Evolutionary conservation across 768 basidiomycete genomes (phyloP).

Genomic region (Cystoderma amianthinum): DNA sequence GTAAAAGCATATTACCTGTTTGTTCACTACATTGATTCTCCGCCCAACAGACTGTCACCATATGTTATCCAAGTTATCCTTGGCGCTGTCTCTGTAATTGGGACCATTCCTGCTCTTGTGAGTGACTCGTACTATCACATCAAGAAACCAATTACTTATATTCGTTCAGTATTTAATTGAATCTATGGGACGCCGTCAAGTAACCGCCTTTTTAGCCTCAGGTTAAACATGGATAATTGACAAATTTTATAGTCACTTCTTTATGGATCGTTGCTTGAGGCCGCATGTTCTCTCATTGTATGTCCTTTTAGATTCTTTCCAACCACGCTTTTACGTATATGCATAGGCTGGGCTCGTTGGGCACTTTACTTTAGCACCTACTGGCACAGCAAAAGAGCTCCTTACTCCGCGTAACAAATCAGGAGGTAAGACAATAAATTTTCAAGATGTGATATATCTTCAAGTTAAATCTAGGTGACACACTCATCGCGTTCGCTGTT

Average conservation of each 20-base stretch:
- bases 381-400: conserved; percentile 34
- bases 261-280: conserved; percentile 55
- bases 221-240: neutral
- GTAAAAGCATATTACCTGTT: conserved; percentile 7
- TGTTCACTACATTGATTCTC: neutral
- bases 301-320: conserved; percentile 8
- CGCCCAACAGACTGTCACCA: conserved; percentile 54
- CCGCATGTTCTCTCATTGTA: conserved; percentile 55
- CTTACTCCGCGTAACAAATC: conserved; percentile 50
- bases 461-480: conserved; percentile 32
- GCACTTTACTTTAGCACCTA: conserved; percentile 56
- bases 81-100: conserved; percentile 68
- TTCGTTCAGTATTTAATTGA: conserved; percentile 50
- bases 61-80: conserved; percentile 74
- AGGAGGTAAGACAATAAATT: conserved; percentile 27
- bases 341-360: conserved; percentile 67
- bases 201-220: too few relatives aligned
- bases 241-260: conserved; percentile 46
- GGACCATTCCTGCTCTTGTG: conserved; percentile 63
- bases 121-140: conserved; percentile 9
- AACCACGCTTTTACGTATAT: neutral
- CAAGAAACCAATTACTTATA: neutral
- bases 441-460: neutral
- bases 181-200: conserved; percentile 64
- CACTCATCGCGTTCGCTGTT: conserved; percentile 71